phyloP scores from a whole-genome alignment of 441 rosid genomes.

The Geranium incanum region DNA sequence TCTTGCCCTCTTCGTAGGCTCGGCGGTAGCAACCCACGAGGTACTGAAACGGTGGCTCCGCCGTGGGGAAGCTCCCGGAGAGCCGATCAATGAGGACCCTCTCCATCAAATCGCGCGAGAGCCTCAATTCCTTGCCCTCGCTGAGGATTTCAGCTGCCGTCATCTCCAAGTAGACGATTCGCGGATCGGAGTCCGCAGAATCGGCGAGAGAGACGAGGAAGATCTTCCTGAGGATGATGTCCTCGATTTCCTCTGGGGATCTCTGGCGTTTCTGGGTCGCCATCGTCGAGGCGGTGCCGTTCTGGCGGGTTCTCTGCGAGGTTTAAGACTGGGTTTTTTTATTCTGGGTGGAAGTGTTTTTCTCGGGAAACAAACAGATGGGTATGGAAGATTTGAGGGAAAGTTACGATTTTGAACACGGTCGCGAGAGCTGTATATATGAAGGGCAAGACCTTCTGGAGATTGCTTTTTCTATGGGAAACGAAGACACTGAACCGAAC shows the following conservation, averaged over 20 bases:
- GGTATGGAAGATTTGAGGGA: neutral
- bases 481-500: no score
- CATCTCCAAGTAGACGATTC: constrained; percentile 59
- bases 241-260: constrained; percentile 72
- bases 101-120: constrained; percentile 71
- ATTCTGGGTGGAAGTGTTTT: neutral
- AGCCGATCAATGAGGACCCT: constrained; percentile 75
- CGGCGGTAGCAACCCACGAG: constrained; percentile 73
- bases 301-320: neutral
- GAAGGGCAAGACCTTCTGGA: no score
- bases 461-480: no score
- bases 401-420: neutral
- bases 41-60: constrained; percentile 56
- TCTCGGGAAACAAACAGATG: constrained; percentile 8
- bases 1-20: constrained; percentile 66
- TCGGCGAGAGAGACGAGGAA: constrained; percentile 56
- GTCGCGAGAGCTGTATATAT: no score
- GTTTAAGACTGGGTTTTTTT: neutral
- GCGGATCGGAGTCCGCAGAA: constrained; percentile 38
- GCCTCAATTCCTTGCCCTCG: constrained; percentile 61
- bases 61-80: constrained; percentile 47
- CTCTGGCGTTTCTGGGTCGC: constrained; percentile 49
- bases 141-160: constrained; percentile 94
- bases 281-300: neutral
- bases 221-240: constrained; percentile 77